Evolutionary conservation across 257 asterid species (phyloP).

Genomic region (Leptodermis oblonga): DNA sequence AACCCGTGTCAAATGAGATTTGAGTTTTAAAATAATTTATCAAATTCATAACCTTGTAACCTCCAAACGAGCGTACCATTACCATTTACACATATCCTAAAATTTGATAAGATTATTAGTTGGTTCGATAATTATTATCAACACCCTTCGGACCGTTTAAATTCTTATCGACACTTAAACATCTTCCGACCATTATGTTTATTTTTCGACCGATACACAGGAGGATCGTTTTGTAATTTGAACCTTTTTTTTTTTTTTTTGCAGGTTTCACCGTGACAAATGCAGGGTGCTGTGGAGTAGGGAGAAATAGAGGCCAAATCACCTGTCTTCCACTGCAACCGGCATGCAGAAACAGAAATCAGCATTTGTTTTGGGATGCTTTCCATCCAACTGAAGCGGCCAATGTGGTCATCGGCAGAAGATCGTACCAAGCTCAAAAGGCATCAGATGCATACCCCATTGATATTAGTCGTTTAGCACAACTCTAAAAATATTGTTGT

Average conservation of each 20-base stretch:
- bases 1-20: no score
- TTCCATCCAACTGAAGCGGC: slow-evolving; percentile 87
- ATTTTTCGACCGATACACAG: no score
- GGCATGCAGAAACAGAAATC: slow-evolving; percentile 62
- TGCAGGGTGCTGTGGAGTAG: slow-evolving; percentile 92
- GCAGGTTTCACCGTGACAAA: slow-evolving; percentile 78
- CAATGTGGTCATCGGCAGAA: slow-evolving; percentile 60
- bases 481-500: slow-evolving; percentile 23
- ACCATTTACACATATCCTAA: no score
- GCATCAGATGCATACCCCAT: slow-evolving; percentile 69
- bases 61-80: no score
- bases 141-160: no score
- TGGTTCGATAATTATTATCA: no score
- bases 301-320: slow-evolving; percentile 92
- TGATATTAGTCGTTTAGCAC: slow-evolving; percentile 80
- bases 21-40: no score
- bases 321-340: slow-evolving; percentile 76
- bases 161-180: no score
- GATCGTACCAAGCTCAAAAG: slow-evolving; percentile 66
- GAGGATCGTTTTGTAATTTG: neutral
- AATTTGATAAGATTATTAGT: no score
- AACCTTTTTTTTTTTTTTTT: neutral
- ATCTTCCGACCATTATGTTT: no score
- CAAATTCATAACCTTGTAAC: no score
- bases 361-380: slow-evolving; percentile 86